Conservation (phyloP, 805 yeast species). For the Tetrapisispora arboricola region DNA sequence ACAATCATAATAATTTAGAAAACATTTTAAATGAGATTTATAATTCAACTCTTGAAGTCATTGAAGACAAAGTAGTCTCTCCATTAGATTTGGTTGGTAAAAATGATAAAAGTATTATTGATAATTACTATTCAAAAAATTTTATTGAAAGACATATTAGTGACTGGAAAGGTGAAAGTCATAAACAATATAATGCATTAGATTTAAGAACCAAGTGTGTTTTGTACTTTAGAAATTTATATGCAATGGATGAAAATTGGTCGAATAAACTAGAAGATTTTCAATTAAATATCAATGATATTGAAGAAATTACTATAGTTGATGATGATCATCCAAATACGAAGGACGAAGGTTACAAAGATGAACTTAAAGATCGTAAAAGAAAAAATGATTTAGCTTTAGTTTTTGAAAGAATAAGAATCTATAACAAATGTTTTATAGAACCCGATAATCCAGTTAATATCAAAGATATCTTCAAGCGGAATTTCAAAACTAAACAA, state of each 20-base stretch:
- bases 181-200: constrained; percentile 7
- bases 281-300: constrained; percentile 9
- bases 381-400: constrained; percentile 7
- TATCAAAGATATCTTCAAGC: constrained; percentile 1
- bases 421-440: constrained; percentile 15
- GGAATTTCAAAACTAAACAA: neutral
- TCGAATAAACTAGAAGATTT: constrained; percentile 7
- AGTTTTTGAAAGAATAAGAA: constrained; percentile 11
- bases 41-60: neutral
- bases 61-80: constrained; percentile 6
- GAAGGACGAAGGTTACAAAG: constrained; percentile 1
- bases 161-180: constrained; percentile 1
- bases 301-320: neutral
- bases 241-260: constrained; percentile 13
- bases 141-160: neutral
- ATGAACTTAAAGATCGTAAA: constrained; percentile 3
- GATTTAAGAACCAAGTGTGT: constrained; percentile 8
- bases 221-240: constrained; percentile 13
- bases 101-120: constrained; percentile 5
- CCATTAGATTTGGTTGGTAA: constrained; percentile 12
- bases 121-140: neutral
- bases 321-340: constrained; percentile 3
- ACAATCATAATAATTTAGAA: neutral
- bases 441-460: constrained; percentile 1
- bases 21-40: neutral